Evolutionary conservation across 2,329 filamentous ascomycete genomes (phyloP).

Genomic region (Penicillium olsonii): DNA sequence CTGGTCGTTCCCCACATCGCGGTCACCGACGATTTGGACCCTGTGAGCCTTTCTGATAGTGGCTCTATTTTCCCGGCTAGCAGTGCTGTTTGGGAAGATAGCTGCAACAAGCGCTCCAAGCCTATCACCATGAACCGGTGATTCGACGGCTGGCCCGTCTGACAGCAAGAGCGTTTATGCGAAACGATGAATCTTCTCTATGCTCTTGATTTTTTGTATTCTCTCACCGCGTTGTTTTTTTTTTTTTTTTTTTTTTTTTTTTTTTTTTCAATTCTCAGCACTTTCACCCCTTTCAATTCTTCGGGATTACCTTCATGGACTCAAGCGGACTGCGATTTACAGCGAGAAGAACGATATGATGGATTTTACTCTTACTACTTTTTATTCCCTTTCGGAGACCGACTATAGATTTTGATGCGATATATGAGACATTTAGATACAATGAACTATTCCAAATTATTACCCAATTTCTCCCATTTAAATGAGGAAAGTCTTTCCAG

Average conservation of each 20-base stretch:
- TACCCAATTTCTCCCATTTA: background rate
- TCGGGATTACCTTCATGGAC: background rate
- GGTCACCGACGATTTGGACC: slow-evolving; percentile 14
- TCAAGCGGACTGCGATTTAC: slow-evolving; percentile 1
- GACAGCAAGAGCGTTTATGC: no score
- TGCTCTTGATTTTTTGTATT: background rate
- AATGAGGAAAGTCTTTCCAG: no score
- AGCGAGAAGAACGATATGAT: slow-evolving; percentile 8
- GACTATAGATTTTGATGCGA: slow-evolving; percentile 8
- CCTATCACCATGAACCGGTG: slow-evolving; percentile 13
- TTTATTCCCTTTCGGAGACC: background rate
- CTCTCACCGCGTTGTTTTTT: no score
- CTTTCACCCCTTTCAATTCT: background rate
- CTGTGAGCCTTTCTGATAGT: slow-evolving; percentile 21
- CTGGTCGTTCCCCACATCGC: slow-evolving; percentile 44
- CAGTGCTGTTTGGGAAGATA: slow-evolving; percentile 31
- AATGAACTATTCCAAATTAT: background rate
- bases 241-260: no score
- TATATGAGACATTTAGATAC: slow-evolving; percentile 4
- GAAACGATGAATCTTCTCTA: no score
- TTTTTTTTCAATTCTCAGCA: background rate
- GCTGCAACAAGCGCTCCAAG: slow-evolving; percentile 13
- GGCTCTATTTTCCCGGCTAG: slow-evolving; percentile 33
- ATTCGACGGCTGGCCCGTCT: slow-evolving; percentile 2
- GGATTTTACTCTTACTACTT: slow-evolving; percentile 2